Base-by-base conservation (phyloP, 139 green algal genomes). In the Desmodesmus armatus region DNA sequence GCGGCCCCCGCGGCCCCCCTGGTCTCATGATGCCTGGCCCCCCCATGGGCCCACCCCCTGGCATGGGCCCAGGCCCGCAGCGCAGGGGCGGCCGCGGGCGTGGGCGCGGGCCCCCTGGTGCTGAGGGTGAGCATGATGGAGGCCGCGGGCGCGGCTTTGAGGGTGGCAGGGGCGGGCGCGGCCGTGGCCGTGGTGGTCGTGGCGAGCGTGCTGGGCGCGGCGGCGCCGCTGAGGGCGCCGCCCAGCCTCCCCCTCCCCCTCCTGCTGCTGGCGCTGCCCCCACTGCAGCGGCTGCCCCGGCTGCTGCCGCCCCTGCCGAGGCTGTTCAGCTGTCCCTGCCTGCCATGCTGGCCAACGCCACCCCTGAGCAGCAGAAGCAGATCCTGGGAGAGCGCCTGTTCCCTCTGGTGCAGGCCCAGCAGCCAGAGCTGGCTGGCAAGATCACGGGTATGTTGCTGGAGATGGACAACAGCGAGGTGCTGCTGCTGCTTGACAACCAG, bases 361-460 rank as follows among this genome's bases (percentile, higher is more conserved):
- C 91, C 27, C 91, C 93, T 7, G 95, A 97, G 89, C 88, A 95
- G 88, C 95, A 98, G 90, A 97, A 97, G 94, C 90, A 95, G 89
- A 95, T 98, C 88, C 91, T 98, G 55, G 96, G 96, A 65, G 96
- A 98, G 94, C 89, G 92, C 69, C 90, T 98, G 72, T 98, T 97
- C 92, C 95, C 96, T 1, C 88, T 95, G 84, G 93, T 97, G 37
- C 55, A 70, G 19, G 85, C 77, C 2, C 79, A 91, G 77, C 93
- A 98, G 94, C 94, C 93, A 41, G 92, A 96, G 51, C 86, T 97
- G 90, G 95, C 95, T 2, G 96, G 94, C 87, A 98, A 98, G 93
- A 96, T 98, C 90, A 98, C 96, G 13, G 96, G 96, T 71, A 98
- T 98, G 96, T 91, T 98, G 31, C 91, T 98, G 85, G 96, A 98